Conservation (phyloP, 2,329 filamentous ascomycete genomes). For the Raffaelea albimanens region DNA sequence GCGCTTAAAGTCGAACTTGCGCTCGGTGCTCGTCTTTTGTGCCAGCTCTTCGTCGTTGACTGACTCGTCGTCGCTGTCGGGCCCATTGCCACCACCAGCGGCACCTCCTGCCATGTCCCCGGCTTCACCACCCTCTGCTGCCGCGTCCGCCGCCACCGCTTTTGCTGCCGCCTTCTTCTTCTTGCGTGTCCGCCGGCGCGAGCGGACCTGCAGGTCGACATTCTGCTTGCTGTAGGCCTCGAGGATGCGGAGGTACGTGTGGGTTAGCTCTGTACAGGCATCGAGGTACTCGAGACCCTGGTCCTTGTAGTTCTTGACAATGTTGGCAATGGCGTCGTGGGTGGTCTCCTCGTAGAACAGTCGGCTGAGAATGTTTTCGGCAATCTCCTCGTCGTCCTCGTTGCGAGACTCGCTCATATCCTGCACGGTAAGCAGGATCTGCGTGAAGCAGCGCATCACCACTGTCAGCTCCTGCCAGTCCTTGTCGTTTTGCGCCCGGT, state of each 20-base stretch:
- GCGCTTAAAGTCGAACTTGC: conserved; percentile 86
- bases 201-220: conserved; percentile 83
- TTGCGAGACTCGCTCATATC: conserved; percentile 78
- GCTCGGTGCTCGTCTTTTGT: conserved; percentile 64
- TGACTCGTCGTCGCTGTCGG: conserved; percentile 57
- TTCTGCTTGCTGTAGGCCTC: conserved; percentile 95
- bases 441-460: conserved; percentile 88
- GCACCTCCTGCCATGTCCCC: conserved; percentile 36
- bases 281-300: conserved; percentile 93
- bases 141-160: conserved; percentile 16
- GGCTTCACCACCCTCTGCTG: conserved; percentile 19
- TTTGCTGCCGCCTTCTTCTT: conserved; percentile 57
- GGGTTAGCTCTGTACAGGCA: conserved; percentile 78
- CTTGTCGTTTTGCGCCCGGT: conserved; percentile 69
- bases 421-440: conserved; percentile 84
- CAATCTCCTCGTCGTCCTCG: conserved; percentile 95
- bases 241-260: conserved; percentile 85
- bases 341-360: conserved; percentile 98
- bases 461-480: conserved; percentile 80
- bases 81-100: conserved; percentile 44
- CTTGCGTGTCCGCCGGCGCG: conserved; percentile 60
- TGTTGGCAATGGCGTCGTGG: conserved; percentile 74
- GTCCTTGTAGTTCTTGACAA: conserved; percentile 80
- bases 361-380: conserved; percentile 89
- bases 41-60: conserved; percentile 64